Percentiles rank a stretch among this genome's conserved stretches.
phyloP scores from a whole-genome alignment of 2,329 filamentous ascomycete genomes.

The Verticillium longisporum region DNA sequence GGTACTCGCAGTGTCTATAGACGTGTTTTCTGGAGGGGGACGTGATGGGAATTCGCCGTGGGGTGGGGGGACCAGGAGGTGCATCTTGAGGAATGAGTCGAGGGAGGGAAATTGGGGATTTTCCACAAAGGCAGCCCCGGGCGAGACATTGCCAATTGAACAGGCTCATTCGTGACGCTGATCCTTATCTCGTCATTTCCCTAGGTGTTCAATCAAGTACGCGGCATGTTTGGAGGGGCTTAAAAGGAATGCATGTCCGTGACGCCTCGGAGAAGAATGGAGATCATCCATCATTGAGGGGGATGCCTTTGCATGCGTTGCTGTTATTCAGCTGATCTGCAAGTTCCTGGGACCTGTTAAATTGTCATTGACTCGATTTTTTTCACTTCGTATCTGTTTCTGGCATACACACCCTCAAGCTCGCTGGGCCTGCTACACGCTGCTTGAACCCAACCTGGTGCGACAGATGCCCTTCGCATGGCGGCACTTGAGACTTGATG shows the following conservation, averaged over 20 bases:
- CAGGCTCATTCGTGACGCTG: neutral
- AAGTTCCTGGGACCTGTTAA: neutral
- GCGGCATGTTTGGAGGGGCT: neutral
- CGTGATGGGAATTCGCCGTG: neutral
- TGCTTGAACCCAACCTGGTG: no score
- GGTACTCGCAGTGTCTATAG: conserved; percentile 29
- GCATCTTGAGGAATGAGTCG: neutral
- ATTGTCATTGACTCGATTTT: neutral
- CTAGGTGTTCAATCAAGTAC: no score
- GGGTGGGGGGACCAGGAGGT: no score
- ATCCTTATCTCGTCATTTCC: neutral
- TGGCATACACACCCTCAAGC: no score
- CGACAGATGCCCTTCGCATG: no score
- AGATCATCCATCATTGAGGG: no score
- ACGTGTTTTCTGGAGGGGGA: neutral
- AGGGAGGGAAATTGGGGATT: no score
- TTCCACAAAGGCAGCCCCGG: neutral
- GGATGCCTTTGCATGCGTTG: no score
- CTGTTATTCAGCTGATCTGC: neutral
- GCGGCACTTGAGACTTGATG: no score
- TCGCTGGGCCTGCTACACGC: no score
- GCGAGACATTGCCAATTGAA: neutral
- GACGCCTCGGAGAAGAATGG: neutral
- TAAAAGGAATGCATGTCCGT: neutral
- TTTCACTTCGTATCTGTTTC: no score